Conservation (phyloP, 108 stramenopile genomes). For the Pseudonitzschia delicatissima region DNA sequence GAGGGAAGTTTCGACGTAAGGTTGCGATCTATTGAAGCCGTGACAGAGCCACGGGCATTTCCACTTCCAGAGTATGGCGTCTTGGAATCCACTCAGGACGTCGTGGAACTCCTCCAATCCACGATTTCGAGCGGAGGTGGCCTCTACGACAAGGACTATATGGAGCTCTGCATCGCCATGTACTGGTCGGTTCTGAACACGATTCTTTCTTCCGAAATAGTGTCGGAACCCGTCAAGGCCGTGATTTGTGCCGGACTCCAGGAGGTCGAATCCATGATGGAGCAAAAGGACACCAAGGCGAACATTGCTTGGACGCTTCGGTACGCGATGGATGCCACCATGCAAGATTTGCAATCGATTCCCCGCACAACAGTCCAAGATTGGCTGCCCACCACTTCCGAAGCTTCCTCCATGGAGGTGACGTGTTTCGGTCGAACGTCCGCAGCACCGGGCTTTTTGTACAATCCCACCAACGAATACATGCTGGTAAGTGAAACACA, state of each 20-base stretch:
- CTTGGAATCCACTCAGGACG: background rate
- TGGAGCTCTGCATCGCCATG: background rate
- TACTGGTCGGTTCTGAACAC: conserved; percentile 9
- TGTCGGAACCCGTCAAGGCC: background rate
- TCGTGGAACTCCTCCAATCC: background rate
- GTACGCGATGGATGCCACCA: background rate
- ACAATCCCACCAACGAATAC: too few relatives aligned
- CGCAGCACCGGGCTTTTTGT: background rate
- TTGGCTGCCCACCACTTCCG: background rate
- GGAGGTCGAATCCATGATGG: background rate
- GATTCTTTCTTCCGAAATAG: background rate
- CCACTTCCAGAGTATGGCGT: background rate
- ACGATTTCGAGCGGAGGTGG: background rate
- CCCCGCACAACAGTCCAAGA: background rate
- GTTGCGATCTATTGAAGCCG: background rate
- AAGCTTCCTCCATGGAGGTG: background rate
- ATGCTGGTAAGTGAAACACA: too few relatives aligned
- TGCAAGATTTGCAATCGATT: background rate
- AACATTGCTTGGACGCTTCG: conserved; percentile 1
- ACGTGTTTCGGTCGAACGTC: conserved; percentile 1
- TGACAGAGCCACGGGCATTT: background rate
- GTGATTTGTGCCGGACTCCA: conserved; percentile 1
- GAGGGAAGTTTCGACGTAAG: background rate
- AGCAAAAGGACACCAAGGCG: background rate
- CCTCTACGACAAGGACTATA: background rate